Evolutionary conservation across 805 yeast genomes (phyloP).

Genomic region (Starmerella bombi): DNA sequence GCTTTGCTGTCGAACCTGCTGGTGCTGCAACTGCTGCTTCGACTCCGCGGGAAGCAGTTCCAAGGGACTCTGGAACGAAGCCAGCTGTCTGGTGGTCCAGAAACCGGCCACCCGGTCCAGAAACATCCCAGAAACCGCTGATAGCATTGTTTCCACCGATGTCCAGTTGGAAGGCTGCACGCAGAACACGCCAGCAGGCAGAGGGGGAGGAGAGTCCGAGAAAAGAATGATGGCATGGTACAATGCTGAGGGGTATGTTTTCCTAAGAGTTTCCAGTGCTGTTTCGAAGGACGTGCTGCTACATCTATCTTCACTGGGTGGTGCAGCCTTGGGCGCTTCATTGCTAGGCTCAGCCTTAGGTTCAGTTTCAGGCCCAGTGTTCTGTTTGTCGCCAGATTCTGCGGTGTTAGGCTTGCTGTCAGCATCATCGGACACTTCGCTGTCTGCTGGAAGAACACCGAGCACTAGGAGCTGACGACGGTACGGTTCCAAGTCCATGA

Average conservation of each 20-base stretch:
- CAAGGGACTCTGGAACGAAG: conserved; percentile 69
- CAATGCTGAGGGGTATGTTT: conserved; percentile 39
- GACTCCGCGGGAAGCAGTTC: conserved; percentile 18
- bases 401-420: no score
- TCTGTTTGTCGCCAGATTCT: no score
- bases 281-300: no score
- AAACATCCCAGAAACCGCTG: conserved; percentile 57
- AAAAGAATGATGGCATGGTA: conserved; percentile 45
- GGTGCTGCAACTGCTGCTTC: neutral
- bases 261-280: conserved; percentile 33
- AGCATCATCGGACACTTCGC: neutral
- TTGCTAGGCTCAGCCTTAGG: neutral
- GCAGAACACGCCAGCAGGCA: conserved; percentile 19
- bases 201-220: conserved; percentile 20
- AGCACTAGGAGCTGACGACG: conserved; percentile 50
- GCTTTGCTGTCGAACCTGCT: neutral
- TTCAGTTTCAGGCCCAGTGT: neutral
- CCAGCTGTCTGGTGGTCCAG: conserved; percentile 64
- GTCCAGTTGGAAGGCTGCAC: conserved; percentile 25
- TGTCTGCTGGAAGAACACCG: conserved; percentile 31
- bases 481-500: conserved; percentile 84
- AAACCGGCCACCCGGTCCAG: conserved; percentile 45
- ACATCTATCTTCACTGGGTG: conserved; percentile 7
- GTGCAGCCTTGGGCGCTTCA: neutral
- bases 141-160: conserved; percentile 48